Conservation (phyloP, 768 basidiomycete genomes). For the Heimioporus sp. region DNA sequence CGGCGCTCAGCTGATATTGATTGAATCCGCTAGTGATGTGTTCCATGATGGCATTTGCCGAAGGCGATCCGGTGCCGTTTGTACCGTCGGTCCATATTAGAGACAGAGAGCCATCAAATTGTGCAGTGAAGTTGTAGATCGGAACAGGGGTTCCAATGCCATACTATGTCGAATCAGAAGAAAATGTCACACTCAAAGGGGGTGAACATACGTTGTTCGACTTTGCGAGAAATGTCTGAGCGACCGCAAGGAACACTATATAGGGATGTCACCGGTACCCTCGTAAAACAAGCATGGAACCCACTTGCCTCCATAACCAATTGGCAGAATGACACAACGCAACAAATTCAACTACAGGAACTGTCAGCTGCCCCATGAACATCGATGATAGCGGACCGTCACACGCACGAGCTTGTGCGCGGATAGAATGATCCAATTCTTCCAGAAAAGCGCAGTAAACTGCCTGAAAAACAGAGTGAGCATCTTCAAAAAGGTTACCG, state of each 20-base stretch:
- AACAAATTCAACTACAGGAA: too few species aligned
- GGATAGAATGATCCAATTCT: too few species aligned
- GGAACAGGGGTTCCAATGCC: slow-evolving; percentile 59
- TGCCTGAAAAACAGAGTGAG: too few species aligned
- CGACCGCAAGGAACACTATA: slow-evolving; percentile 57
- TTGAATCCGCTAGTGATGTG: slow-evolving; percentile 55
- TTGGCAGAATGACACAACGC: too few species aligned
- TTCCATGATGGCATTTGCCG: slow-evolving; percentile 58
- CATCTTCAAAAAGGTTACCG: too few species aligned
- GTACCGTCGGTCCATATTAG: slow-evolving; percentile 72
- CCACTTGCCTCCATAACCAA: slow-evolving; percentile 52
- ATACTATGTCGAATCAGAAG: slow-evolving; percentile 38
- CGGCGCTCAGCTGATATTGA: slow-evolving; percentile 41
- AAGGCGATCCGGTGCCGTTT: slow-evolving; percentile 50
- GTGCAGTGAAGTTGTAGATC: slow-evolving; percentile 43
- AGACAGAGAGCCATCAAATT: slow-evolving; percentile 51
- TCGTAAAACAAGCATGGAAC: background rate
- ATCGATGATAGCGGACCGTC: too few species aligned
- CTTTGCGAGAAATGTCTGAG: slow-evolving; percentile 57
- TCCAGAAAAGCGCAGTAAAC: too few species aligned
- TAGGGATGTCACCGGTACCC: background rate
- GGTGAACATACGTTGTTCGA: slow-evolving; percentile 51
- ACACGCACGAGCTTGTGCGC: too few species aligned
- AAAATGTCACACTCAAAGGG: background rate
- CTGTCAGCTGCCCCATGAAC: too few species aligned